Conservation (phyloP, 371 early-diverging fungal species). For the Chytridiales sp. region DNA sequence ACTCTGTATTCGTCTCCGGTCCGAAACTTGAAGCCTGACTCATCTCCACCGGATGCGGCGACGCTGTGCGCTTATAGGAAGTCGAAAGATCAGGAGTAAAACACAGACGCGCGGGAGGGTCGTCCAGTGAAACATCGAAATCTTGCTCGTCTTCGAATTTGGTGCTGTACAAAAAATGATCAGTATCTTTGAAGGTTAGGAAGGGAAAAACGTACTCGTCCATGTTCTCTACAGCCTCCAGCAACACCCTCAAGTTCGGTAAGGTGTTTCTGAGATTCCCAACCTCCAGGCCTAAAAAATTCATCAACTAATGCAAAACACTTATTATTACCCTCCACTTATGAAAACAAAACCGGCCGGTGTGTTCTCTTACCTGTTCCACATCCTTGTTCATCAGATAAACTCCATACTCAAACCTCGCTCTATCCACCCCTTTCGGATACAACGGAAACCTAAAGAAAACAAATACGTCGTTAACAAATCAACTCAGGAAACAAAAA, state of each 20-base stretch:
- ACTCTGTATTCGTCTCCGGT: too few species aligned
- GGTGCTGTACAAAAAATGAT: too few species aligned
- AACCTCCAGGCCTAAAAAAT: conserved; percentile 67
- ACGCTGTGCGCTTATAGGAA: too few species aligned
- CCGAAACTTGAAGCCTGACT: too few species aligned
- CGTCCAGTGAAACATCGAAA: too few species aligned
- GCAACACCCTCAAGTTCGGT: conserved; percentile 70
- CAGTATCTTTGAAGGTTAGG: neutral
- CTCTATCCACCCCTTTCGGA: conserved; percentile 65
- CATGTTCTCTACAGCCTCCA: conserved; percentile 31
- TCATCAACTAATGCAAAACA: conserved; percentile 58
- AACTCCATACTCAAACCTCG: conserved; percentile 80
- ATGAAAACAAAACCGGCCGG: neutral
- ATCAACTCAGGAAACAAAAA: neutral
- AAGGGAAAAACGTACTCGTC: neutral
- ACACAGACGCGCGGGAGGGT: too few species aligned
- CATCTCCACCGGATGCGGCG: too few species aligned
- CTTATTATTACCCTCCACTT: neutral
- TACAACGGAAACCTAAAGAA: conserved; percentile 73
- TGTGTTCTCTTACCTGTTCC: conserved; percentile 63
- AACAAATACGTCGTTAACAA: neutral
- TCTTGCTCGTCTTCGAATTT: too few species aligned
- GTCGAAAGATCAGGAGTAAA: too few species aligned
- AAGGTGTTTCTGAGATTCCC: conserved; percentile 76
- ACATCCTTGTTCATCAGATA: conserved; percentile 82